phyloP scores from a whole-genome alignment of 768 basidiomycete species.

The Xerocomellus intermedius region DNA sequence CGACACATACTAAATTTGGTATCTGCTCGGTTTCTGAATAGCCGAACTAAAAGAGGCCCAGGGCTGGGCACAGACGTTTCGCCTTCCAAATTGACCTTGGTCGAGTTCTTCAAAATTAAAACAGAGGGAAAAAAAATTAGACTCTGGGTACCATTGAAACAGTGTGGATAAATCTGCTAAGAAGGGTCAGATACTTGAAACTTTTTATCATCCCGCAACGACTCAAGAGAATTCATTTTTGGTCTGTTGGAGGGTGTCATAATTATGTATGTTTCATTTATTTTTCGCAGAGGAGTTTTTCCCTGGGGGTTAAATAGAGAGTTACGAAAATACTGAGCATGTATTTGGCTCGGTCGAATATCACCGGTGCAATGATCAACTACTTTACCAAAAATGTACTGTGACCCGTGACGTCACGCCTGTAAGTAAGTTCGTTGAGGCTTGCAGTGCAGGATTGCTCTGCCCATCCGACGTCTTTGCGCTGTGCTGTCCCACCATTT shows the following conservation, averaged over 20 bases:
- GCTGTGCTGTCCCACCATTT: conserved; percentile 8
- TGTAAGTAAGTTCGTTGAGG: conserved; percentile 37
- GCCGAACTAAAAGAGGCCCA: neutral
- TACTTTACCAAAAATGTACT: conserved; percentile 31
- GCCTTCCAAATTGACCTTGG: neutral
- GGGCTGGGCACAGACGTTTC: neutral
- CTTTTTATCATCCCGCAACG: neutral
- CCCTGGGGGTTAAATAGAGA: neutral
- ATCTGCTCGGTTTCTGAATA: conserved; percentile 2
- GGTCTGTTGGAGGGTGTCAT: neutral
- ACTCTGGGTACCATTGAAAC: neutral
- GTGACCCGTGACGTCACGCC: conserved; percentile 38
- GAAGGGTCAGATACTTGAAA: neutral
- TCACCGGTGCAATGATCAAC: conserved; percentile 30
- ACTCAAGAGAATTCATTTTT: neutral
- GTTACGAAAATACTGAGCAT: neutral
- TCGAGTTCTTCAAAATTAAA: neutral
- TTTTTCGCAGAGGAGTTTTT: neutral
- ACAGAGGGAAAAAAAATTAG: neutral
- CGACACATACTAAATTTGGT: conserved; percentile 28
- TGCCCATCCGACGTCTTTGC: conserved; percentile 24
- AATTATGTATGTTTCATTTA: no score
- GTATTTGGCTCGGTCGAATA: conserved; percentile 8
- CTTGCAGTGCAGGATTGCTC: conserved; percentile 27
- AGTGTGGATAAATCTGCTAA: neutral